Conservation (phyloP, 805 yeast genomes). For the Lipomyces starkeyi region DNA sequence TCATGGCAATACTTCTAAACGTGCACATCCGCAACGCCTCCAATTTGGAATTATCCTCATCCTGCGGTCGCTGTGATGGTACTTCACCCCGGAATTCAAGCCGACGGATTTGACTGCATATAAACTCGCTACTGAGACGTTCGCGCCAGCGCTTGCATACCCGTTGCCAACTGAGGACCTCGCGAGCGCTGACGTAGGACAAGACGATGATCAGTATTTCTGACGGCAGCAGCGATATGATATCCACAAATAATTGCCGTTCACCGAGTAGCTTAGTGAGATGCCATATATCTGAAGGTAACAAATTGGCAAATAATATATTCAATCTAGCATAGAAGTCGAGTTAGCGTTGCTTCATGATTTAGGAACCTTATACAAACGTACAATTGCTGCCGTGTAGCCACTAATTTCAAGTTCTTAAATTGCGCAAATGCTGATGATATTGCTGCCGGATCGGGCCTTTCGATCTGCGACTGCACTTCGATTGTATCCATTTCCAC, state of each 20-base stretch:
- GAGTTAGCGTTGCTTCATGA: background rate
- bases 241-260: conserved; percentile 33
- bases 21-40: conserved; percentile 31
- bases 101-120: conserved; percentile 27
- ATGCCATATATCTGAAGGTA: conserved; percentile 37
- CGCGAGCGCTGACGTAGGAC: conserved; percentile 33
- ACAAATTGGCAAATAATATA: conserved; percentile 21
- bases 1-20: conserved; percentile 33
- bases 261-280: conserved; percentile 32
- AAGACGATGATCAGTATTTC: conserved; percentile 31
- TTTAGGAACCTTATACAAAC: background rate
- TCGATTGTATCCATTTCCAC: background rate
- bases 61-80: conserved; percentile 36
- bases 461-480: background rate
- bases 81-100: conserved; percentile 30
- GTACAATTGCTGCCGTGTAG: conserved; percentile 31
- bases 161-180: conserved; percentile 35
- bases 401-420: conserved; percentile 15
- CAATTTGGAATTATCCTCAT: conserved; percentile 17
- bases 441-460: conserved; percentile 1
- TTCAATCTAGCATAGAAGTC: conserved; percentile 17
- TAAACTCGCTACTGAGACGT: conserved; percentile 29
- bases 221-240: conserved; percentile 28
- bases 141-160: conserved; percentile 34
- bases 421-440: conserved; percentile 22